Evolutionary conservation across 441 rosid genomes (phyloP).

Genomic region (Brassica balearica): DNA sequence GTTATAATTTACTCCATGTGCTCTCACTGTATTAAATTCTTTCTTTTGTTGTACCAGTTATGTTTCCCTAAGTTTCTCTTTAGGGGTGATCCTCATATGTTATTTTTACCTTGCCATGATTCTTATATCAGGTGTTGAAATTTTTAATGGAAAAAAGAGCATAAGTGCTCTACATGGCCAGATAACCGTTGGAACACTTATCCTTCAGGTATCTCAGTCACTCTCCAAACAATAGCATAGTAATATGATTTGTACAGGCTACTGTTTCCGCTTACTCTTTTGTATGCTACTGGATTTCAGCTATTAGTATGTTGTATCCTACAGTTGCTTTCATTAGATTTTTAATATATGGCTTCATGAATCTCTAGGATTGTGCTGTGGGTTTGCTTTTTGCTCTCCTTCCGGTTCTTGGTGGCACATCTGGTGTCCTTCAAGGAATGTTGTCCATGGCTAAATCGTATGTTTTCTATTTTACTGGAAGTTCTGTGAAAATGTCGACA

Average conservation of each 20-base stretch:
- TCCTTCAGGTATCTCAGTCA: constrained; percentile 74
- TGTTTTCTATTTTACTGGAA: constrained; percentile 40
- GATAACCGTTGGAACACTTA: constrained; percentile 92
- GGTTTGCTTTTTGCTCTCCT: constrained; percentile 98
- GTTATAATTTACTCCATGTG: not conserved
- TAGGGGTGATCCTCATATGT: constrained; percentile 20
- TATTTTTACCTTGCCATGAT: constrained; percentile 1
- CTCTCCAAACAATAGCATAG: no score
- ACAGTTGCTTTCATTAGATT: constrained; percentile 13
- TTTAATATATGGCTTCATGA: constrained; percentile 40
- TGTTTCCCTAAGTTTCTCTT: constrained; percentile 9
- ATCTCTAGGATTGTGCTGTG: constrained; percentile 90
- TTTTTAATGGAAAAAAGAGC: constrained; percentile 96
- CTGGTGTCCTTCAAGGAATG: constrained; percentile 93
- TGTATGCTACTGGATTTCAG: constrained; percentile 11
- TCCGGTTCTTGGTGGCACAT: constrained; percentile 93
- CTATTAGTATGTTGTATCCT: constrained; percentile 27
- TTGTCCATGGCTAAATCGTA: constrained; percentile 94
- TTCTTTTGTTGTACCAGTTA: constrained; percentile 5
- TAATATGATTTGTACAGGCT: not conserved
- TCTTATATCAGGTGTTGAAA: constrained; percentile 74
- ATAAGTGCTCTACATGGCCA: constrained; percentile 93
- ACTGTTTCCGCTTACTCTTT: not conserved
- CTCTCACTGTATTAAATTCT: not conserved
- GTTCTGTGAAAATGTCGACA: no score